Evolutionary conservation across 495 filamentous ascomycete species (phyloP).

Genomic region (Tuber aestivum): DNA sequence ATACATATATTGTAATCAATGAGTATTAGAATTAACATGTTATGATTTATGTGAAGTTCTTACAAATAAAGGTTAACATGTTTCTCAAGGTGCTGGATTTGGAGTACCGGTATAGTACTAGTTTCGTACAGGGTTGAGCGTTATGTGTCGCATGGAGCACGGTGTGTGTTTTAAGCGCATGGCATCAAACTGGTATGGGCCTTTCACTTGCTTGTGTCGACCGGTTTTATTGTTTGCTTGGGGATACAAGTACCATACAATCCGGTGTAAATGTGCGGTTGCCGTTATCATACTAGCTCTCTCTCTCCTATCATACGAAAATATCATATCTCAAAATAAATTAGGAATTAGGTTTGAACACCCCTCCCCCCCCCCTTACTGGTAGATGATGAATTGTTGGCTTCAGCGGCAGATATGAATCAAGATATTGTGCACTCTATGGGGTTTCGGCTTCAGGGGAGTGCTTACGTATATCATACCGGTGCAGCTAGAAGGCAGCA

Average conservation of each 20-base stretch:
- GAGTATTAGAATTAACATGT: too few relatives aligned
- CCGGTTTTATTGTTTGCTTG: not conserved
- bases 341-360: not conserved
- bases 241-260: not conserved
- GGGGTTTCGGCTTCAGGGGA: not conserved
- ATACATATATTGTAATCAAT: too few relatives aligned
- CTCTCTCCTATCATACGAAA: too few relatives aligned
- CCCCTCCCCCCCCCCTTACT: not conserved
- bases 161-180: too few relatives aligned
- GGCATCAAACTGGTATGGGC: not conserved
- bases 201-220: not conserved
- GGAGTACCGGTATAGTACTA: too few relatives aligned
- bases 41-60: too few relatives aligned
- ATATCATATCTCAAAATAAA: not conserved
- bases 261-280: not conserved
- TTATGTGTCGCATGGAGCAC: too few relatives aligned
- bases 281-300: not conserved
- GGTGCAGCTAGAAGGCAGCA: not conserved
- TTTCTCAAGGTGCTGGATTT: too few relatives aligned
- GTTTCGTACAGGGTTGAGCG: too few relatives aligned
- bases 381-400: too few relatives aligned
- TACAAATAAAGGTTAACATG: too few relatives aligned
- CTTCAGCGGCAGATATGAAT: not conserved
- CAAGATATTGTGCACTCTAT: not conserved
- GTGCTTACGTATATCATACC: not conserved